phyloP scores from a whole-genome alignment of 2,329 filamentous ascomycete genomes.

The Decorospora gaudefroyi region DNA sequence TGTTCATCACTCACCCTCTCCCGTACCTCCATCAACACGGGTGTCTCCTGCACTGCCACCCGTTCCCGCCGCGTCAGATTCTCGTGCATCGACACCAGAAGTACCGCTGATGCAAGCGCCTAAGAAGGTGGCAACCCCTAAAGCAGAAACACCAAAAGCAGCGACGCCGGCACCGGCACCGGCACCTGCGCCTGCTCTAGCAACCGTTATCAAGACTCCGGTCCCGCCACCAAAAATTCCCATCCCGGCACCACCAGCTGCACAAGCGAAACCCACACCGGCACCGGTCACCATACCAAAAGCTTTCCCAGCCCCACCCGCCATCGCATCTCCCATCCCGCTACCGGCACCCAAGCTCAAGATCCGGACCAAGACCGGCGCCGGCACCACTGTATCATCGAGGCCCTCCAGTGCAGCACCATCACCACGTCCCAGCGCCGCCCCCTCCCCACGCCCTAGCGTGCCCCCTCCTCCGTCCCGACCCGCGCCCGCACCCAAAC shows the following conservation, averaged over 20 bases:
- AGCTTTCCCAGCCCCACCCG: slow-evolving; percentile 23
- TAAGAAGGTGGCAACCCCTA: slow-evolving; percentile 24
- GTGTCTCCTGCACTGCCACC: slow-evolving; percentile 23
- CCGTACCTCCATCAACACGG: slow-evolving; percentile 21
- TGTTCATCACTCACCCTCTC: slow-evolving; percentile 22
- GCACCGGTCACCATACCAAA: slow-evolving; percentile 24
- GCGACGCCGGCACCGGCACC: slow-evolving; percentile 3
- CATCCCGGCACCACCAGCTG: slow-evolving; percentile 12
- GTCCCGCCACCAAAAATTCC: slow-evolving; percentile 14
- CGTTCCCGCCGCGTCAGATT: slow-evolving; percentile 17
- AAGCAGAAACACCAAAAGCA: slow-evolving; percentile 20
- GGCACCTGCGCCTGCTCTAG: neutral
- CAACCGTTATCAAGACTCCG: slow-evolving; percentile 9
- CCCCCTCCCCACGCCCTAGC: slow-evolving; percentile 20
- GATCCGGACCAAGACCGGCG: slow-evolving; percentile 32
- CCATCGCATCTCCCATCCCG: slow-evolving; percentile 34
- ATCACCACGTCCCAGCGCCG: slow-evolving; percentile 20
- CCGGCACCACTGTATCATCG: slow-evolving; percentile 13
- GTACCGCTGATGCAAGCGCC: slow-evolving; percentile 22
- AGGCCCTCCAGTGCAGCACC: slow-evolving; percentile 19
- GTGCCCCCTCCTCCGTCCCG: slow-evolving; percentile 8
- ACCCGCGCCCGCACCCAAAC: slow-evolving; percentile 6
- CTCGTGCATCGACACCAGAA: slow-evolving; percentile 24
- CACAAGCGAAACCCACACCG: slow-evolving; percentile 13
- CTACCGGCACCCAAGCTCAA: slow-evolving; percentile 35